phyloP scores from a whole-genome alignment of 148 eudicot species.

The Arctostaphylos glauca region DNA sequence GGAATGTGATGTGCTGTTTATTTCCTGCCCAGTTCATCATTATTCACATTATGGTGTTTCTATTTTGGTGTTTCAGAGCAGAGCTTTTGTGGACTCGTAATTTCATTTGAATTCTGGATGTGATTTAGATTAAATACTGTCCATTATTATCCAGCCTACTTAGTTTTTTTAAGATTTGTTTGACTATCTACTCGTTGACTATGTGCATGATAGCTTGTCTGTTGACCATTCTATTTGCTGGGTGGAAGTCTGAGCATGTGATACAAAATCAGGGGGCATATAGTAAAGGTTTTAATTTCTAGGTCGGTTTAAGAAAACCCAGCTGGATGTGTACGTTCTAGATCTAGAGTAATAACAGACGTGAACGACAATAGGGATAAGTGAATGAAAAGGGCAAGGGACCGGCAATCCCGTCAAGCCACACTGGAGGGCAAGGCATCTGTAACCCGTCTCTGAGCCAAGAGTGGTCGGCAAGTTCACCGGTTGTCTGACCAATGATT shows the following conservation, averaged over 20 bases:
- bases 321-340: background rate
- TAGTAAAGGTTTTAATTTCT: background rate
- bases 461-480: no score
- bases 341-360: no score
- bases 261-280: background rate
- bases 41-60: background rate
- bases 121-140: background rate
- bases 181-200: background rate
- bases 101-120: background rate
- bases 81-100: background rate
- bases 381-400: no score
- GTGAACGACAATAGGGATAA: no score
- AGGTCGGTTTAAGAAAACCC: conserved; percentile 26
- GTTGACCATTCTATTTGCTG: background rate
- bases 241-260: no score
- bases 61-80: background rate
- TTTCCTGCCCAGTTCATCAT: background rate
- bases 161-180: background rate
- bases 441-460: no score
- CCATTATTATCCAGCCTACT: background rate
- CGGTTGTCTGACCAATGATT: no score
- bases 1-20: conserved; percentile 12
- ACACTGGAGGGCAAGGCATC: no score
- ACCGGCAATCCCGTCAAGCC: no score
- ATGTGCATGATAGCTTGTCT: no score